Evolutionary conservation across 257 asterid species (phyloP), one percentile per base, ranked within the genome.

Genomic region (Nicotiana knightiana): DNA sequence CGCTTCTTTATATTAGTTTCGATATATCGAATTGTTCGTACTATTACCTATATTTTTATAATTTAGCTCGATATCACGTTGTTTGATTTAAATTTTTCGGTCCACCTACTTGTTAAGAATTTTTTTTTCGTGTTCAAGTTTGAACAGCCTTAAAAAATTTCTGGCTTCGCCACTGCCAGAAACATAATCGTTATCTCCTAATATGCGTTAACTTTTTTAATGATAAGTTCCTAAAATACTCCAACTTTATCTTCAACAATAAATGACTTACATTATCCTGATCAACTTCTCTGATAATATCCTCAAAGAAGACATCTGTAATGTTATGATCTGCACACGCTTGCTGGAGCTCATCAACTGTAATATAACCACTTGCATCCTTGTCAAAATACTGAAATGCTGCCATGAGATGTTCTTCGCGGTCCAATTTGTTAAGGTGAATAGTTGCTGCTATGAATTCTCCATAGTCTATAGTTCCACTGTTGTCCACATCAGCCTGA

Each of bases 261-360:
- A 37, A 76, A 5, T 51, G 77, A 85, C 93, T 91, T 88, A 93
- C 97, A 65, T 93, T 93, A 85, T 93, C 93, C 81, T 91, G 94
- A 88, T 93, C 97, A 82, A 93, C 97, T 90, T 93, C 97, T 84
- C 84, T 90, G 90, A 93, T 93, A 83, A 93, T 86, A 87, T 93
- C 97, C 83, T 93, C 97, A 67, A 91, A 88, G 61, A 76, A 77
- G 55, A 89, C 92, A 81, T 93, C 97, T 18, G 93, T 84, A 92
- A 93, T 87, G 48, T 86, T 85, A 87, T 89, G 94, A 59, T 93
- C 98, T n/a, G 84, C 81, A 75, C 97, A 93, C 62, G 97, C 97
- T 90, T 91, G 97, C 85, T 94, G 98, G 85, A 94, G 97, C 87
- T 94, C 98, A 76, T 94, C 98, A 35, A 91, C 90, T 21, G 98